Percentiles rank a stretch among this genome's conserved stretches.
These are phyloP conservation scores for Cordyceps cicadae DNA, from an alignment of 2,329 filamentous ascomycete species.

Conservation along the genomic window DNA sequence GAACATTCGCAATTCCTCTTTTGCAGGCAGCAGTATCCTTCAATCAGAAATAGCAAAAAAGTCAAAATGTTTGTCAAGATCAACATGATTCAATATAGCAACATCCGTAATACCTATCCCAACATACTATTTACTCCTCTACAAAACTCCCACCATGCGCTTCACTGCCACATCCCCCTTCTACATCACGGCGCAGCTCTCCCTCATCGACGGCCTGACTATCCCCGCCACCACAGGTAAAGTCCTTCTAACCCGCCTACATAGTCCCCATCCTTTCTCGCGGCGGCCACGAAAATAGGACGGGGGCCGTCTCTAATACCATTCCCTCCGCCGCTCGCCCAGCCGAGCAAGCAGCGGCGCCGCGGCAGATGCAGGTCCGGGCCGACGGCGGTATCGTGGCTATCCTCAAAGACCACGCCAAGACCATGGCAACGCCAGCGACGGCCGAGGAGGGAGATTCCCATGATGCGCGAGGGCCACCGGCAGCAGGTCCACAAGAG, in stretches of 20 bases:
- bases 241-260: too few relatives aligned
- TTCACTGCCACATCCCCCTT: background rate
- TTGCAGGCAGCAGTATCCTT: background rate
- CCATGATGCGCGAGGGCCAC: conserved; percentile 6
- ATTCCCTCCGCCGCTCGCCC: background rate
- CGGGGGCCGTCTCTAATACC: background rate
- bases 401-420: conserved; percentile 10
- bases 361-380: background rate
- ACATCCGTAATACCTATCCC: background rate
- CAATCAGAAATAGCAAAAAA: background rate
- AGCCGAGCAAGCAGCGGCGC: background rate
- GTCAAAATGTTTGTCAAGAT: background rate
- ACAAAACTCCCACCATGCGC: background rate
- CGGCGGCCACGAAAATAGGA: too few relatives aligned
- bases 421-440: background rate
- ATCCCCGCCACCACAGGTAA: background rate
- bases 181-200: background rate
- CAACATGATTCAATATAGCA: background rate
- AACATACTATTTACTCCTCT: background rate
- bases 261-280: too few relatives aligned
- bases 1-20: background rate
- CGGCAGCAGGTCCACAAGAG: conserved; percentile 2
- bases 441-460: background rate
- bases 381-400: background rate
- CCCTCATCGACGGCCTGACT: background rate